phyloP scores from a whole-genome alignment of 1,284 basidiomycete genomes.

The Coriolopsis trogii region DNA sequence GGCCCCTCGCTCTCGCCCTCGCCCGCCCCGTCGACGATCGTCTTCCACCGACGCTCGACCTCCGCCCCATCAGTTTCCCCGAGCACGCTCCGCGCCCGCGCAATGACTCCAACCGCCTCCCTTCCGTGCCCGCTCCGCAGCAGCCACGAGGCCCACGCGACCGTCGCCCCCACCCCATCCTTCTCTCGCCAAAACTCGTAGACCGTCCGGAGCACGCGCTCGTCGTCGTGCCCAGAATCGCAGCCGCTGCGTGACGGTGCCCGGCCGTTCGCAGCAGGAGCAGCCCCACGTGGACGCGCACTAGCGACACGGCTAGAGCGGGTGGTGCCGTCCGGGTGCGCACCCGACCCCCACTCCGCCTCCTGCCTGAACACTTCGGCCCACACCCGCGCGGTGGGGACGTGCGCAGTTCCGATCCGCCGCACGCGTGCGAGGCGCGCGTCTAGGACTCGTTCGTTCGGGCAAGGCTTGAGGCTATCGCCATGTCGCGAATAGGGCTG shows the following conservation, averaged over 20 bases:
- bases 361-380: constrained; percentile 41
- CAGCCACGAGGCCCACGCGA: constrained; percentile 51
- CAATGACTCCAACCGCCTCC: constrained; percentile 30
- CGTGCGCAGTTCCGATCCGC: constrained; percentile 44
- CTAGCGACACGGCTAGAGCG: background rate
- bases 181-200: constrained; percentile 47
- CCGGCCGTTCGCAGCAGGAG: background rate
- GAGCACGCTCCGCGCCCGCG: constrained; percentile 25
- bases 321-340: too few species aligned
- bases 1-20: too few species aligned
- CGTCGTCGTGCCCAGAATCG: constrained; percentile 20
- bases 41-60: constrained; percentile 32
- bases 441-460: constrained; percentile 4
- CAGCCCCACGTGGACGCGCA: constrained; percentile 2
- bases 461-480: too few species aligned
- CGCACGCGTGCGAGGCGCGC: constrained; percentile 40
- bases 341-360: constrained; percentile 11
- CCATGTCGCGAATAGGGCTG: too few species aligned
- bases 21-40: constrained; percentile 21
- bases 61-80: constrained; percentile 20
- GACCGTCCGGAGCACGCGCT: constrained; percentile 38
- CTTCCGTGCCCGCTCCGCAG: constrained; percentile 40
- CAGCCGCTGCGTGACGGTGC: too few species aligned
- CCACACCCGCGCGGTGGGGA: constrained; percentile 49
- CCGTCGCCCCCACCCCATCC: constrained; percentile 42